A percentile compares a stretch with the other conserved stretches of the same genome.
phyloP scores from a whole-genome alignment of 495 filamentous ascomycete genomes.

The Lasiosphaeria miniovina region DNA sequence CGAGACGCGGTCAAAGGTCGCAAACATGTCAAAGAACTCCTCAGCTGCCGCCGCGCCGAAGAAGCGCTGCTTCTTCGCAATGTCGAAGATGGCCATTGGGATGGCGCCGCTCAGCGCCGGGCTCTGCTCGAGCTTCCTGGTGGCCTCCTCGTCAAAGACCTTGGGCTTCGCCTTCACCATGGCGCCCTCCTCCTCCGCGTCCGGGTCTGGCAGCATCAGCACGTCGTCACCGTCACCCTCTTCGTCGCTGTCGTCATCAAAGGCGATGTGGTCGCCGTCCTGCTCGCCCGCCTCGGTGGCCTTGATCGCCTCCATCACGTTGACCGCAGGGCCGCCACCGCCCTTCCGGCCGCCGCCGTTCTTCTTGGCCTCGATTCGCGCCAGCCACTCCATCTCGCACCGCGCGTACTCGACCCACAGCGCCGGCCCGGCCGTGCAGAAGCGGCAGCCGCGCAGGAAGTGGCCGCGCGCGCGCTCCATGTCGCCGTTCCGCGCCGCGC shows the following conservation, averaged over 20 bases:
- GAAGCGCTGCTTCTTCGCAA: slow-evolving; percentile 74
- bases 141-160: slow-evolving; percentile 56
- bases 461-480: slow-evolving; percentile 75
- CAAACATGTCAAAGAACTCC: slow-evolving; percentile 77
- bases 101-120: slow-evolving; percentile 87
- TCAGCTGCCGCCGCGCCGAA: slow-evolving; percentile 60
- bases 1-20: slow-evolving; percentile 59
- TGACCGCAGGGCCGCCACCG: slow-evolving; percentile 20
- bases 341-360: slow-evolving; percentile 56
- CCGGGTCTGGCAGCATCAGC: slow-evolving; percentile 42
- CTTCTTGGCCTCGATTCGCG: slow-evolving; percentile 69
- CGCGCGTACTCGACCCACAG: slow-evolving; percentile 90
- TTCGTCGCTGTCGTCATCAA: slow-evolving; percentile 40
- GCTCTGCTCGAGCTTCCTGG: slow-evolving; percentile 63
- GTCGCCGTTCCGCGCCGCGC: slow-evolving; percentile 73
- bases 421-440: slow-evolving; percentile 67
- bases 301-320: slow-evolving; percentile 38
- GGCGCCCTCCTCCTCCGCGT: slow-evolving; percentile 16
- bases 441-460: slow-evolving; percentile 86
- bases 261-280: slow-evolving; percentile 27
- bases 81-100: slow-evolving; percentile 87
- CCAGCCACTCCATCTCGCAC: slow-evolving; percentile 88
- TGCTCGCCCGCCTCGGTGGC: slow-evolving; percentile 32
- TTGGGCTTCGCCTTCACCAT: slow-evolving; percentile 25
- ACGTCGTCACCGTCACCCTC: slow-evolving; percentile 41